Base-by-base conservation (phyloP, 2,329 filamentous ascomycete genomes). In the Lachnellula occidentalis region DNA sequence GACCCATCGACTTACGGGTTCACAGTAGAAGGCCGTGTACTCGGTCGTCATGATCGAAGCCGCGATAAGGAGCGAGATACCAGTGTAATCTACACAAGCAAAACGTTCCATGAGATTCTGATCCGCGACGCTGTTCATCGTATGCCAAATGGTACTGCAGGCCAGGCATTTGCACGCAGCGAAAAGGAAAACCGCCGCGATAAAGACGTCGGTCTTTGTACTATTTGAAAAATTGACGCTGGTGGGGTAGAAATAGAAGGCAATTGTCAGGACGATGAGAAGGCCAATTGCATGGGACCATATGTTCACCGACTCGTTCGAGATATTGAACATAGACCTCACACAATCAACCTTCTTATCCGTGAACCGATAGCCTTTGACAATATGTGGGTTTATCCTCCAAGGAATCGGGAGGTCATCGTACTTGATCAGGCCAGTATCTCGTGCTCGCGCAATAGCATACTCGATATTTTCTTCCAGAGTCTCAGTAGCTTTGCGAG, bases 1-100 rank as follows among this genome's bases (percentile, higher is more conserved):
- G 12, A 82, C 77, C 81, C 87, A 94, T 53, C 92, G 87, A 63
- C 88, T 92, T 46, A 88, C 66, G 3, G 94, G 92, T 67, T 99
- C 94, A 75, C 94, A 96, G 76, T 99, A 99, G 72, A 99, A 99
- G 22, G 92, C 94, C 0, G 94, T 96, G 75, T 97, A 99, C 71
- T 99, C 94, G 36, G 91, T 96, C 2, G 94, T 96, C 81, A 97
- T 90, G 74, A 99, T 99, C 54, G 90, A 95, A 9, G 94, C 91
- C 2, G 94, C 90, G 50, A 99, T 94, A 24, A 99, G 81, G 49
- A 99, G 78, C 1, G 92, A 96, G 63, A 99, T 99, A 53, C 94
- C 94, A 0, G 94, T 97, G 73, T 99, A 99, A 72, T 99, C 94
- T 56, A 99, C 91, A 70, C 94, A 99, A 17, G 94, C 94, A 67